phyloP scores from a whole-genome alignment of 768 basidiomycete genomes.

The Calocera cornea region DNA sequence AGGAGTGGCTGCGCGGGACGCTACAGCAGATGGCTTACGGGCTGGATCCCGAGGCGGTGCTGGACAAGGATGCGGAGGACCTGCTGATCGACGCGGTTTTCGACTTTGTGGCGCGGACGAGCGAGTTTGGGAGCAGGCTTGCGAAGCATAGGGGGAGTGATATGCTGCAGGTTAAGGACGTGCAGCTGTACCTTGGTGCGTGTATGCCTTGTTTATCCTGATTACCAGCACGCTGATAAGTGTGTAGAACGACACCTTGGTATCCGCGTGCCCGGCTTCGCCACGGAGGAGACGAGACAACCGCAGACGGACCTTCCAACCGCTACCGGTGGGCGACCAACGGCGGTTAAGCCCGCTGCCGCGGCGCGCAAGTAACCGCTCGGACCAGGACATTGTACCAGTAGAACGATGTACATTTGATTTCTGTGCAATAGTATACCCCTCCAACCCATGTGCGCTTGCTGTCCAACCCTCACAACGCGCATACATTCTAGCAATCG shows the following conservation, averaged over 20 bases:
- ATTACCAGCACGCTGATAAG: neutral
- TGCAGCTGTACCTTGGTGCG: neutral
- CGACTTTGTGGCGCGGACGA: neutral
- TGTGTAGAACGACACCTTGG: neutral
- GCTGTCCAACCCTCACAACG: no score
- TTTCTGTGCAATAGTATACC: no score
- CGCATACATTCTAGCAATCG: neutral
- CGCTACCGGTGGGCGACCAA: neutral
- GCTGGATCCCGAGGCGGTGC: neutral
- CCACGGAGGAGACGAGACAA: neutral
- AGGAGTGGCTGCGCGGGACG: neutral
- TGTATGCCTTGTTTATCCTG: neutral
- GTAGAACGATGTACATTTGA: no score
- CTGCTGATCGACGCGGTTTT: neutral
- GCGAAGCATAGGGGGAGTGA: neutral
- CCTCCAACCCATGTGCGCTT: no score
- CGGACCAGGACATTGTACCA: no score
- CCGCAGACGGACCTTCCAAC: neutral
- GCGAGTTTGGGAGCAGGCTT: neutral
- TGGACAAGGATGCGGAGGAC: neutral
- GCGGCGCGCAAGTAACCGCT: neutral
- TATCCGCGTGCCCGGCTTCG: neutral
- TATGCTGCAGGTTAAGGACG: neutral
- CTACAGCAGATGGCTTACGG: neutral
- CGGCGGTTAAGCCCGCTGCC: neutral